Evolutionary conservation across 345 rosid genomes (phyloP).

Genomic region (Heritiera littoralis): DNA sequence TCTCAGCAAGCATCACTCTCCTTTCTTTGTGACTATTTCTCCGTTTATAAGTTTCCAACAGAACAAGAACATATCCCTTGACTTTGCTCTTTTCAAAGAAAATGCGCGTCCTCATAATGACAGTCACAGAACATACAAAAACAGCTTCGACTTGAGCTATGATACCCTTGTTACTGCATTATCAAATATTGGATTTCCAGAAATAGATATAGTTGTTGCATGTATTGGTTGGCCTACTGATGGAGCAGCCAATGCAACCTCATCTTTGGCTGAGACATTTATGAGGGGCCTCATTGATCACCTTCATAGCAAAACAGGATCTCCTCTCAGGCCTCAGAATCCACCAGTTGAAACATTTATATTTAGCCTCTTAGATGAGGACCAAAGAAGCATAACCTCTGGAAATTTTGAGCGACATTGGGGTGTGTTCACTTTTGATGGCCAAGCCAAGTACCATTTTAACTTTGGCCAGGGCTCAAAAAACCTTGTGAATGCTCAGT

Average conservation of each 20-base stretch:
- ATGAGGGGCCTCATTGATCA: slow-evolving; percentile 64
- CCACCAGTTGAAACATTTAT: slow-evolving; percentile 67
- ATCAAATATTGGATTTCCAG: slow-evolving; percentile 59
- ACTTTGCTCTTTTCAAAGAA: slow-evolving; percentile 70
- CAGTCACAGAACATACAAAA: slow-evolving; percentile 59
- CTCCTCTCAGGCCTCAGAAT: slow-evolving; percentile 53
- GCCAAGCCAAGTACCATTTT: slow-evolving; percentile 79
- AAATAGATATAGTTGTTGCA: slow-evolving; percentile 59
- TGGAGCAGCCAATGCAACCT: slow-evolving; percentile 73
- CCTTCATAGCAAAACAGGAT: slow-evolving; percentile 61
- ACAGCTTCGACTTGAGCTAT: slow-evolving; percentile 75
- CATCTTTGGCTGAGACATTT: slow-evolving; percentile 55
- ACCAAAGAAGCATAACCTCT: slow-evolving; percentile 47
- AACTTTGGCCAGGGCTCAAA: slow-evolving; percentile 58
- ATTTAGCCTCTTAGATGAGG: slow-evolving; percentile 79
- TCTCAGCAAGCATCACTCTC: slow-evolving; percentile 64
- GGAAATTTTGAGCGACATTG: slow-evolving; percentile 90
- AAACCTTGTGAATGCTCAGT: slow-evolving; percentile 61
- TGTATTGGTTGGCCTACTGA: slow-evolving; percentile 97
- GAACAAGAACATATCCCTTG: slow-evolving; percentile 72
- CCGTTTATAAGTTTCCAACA: slow-evolving; percentile 58
- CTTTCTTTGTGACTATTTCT: slow-evolving; percentile 72
- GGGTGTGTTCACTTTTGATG: slow-evolving; percentile 93
- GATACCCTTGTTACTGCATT: slow-evolving; percentile 66
- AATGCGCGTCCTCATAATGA: slow-evolving; percentile 53